phyloP scores from a whole-genome alignment of 129 eudicot species.

The Arctium minus region DNA sequence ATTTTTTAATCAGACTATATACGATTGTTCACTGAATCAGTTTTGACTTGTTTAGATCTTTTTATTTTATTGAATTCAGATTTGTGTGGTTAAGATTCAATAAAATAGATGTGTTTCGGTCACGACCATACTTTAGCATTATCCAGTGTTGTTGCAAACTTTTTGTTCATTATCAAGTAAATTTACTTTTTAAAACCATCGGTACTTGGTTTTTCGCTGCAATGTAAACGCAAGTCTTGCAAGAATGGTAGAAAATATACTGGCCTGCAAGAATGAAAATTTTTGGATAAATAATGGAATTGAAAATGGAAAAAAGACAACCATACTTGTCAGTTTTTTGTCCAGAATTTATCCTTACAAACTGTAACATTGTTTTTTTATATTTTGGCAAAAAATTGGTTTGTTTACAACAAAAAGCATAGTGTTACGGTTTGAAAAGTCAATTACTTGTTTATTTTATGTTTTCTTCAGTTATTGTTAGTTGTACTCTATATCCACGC shows the following conservation, averaged over 20 bases:
- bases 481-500: neutral
- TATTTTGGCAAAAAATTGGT: neutral
- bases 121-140: neutral
- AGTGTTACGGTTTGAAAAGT: neutral
- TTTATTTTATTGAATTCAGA: neutral
- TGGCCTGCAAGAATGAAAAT: neutral
- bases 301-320: neutral
- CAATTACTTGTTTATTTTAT: neutral
- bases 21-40: neutral
- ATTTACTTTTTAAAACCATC: neutral
- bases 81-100: no score
- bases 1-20: neutral
- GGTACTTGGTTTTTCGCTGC: neutral
- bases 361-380: neutral
- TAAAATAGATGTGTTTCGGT: no score
- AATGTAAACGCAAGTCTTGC: neutral
- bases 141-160: neutral
- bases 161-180: neutral
- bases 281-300: neutral
- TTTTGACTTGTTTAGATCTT: neutral
- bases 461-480: neutral
- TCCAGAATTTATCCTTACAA: neutral
- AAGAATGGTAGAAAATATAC: neutral
- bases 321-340: neutral
- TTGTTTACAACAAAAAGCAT: neutral